A percentile compares a stretch with the other conserved stretches of the same genome.
These are phyloP conservation scores for Coemansia sp. DNA, from an alignment of 192 early-diverging fungal genomes.

Conservation along the genomic window DNA sequence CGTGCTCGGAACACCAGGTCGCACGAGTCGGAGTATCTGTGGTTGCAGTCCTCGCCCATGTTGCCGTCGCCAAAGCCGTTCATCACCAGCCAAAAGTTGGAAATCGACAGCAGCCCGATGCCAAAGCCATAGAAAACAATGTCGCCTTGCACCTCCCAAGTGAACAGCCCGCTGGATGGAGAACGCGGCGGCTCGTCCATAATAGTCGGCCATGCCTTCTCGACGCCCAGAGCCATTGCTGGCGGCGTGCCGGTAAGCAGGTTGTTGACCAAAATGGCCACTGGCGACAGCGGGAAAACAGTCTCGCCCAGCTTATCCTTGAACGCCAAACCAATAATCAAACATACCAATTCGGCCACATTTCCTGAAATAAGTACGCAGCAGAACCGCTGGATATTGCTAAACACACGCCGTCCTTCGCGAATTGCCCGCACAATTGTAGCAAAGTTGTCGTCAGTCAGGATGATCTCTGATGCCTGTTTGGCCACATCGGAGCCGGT, in stretches of 20 bases:
- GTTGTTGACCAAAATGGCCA: slow-evolving; percentile 80
- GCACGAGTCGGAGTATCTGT: slow-evolving; percentile 54
- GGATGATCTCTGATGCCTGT: slow-evolving; percentile 85
- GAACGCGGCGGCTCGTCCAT: slow-evolving; percentile 74
- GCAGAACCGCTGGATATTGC: slow-evolving; percentile 73
- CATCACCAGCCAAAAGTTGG: slow-evolving; percentile 64
- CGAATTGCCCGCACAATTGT: slow-evolving; percentile 75
- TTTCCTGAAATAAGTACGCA: slow-evolving; percentile 74
- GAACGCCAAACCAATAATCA: slow-evolving; percentile 74
- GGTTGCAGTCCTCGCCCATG: slow-evolving; percentile 63
- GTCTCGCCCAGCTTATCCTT: slow-evolving; percentile 58
- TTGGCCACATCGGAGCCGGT: slow-evolving; percentile 75
- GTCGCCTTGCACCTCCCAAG: slow-evolving; percentile 64
- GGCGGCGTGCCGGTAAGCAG: slow-evolving; percentile 78
- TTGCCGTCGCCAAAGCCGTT: slow-evolving; percentile 63
- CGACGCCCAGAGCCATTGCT: slow-evolving; percentile 75
- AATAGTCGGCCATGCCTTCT: slow-evolving; percentile 61
- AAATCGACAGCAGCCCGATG: slow-evolving; percentile 65
- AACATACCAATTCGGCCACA: slow-evolving; percentile 70
- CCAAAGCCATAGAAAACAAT: slow-evolving; percentile 66
- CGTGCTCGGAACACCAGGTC: slow-evolving; percentile 70
- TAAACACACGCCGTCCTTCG: slow-evolving; percentile 79
- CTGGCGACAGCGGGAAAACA: slow-evolving; percentile 75
- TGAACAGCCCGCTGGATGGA: slow-evolving; percentile 64
- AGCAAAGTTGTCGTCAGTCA: slow-evolving; percentile 80